phyloP scores from a whole-genome alignment of 768 basidiomycete species.

The Podaxis carcinomalis region DNA sequence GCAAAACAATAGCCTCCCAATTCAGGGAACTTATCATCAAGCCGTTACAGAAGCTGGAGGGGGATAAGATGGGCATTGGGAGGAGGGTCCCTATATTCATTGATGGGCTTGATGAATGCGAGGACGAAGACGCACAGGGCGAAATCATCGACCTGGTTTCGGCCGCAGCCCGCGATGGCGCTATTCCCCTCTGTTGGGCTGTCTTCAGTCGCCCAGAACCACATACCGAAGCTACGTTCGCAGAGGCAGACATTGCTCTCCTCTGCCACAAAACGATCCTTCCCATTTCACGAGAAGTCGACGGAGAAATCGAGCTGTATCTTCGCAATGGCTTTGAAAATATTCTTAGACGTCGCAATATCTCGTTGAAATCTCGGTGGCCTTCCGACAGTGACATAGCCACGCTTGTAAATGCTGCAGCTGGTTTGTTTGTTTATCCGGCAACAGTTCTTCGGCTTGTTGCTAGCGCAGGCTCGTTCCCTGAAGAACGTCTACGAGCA shows the following conservation, averaged over 20 bases:
- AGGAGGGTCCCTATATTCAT: not conserved
- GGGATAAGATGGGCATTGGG: not conserved
- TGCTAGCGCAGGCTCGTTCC: not conserved
- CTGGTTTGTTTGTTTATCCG: slow-evolving; percentile 24
- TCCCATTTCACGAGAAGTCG: not conserved
- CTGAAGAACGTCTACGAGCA: not conserved
- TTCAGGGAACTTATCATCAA: not conserved
- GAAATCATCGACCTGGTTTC: not conserved
- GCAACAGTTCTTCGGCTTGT: slow-evolving; percentile 22
- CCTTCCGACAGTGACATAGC: slow-evolving; percentile 9
- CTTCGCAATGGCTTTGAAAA: not conserved
- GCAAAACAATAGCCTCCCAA: not conserved
- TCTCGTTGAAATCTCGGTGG: not conserved
- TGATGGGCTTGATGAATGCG: not conserved
- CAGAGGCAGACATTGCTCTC: not conserved
- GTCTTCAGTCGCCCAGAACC: slow-evolving; percentile 4
- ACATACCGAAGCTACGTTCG: not conserved
- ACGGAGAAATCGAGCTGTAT: slow-evolving; percentile 1
- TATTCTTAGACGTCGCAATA: not conserved
- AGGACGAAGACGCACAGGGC: not conserved
- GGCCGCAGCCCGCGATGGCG: not conserved
- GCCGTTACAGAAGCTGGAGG: not conserved
- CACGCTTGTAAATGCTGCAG: slow-evolving; percentile 16
- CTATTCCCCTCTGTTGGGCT: not conserved
- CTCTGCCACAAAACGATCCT: not conserved